These are phyloP conservation scores for Thermochaetoides dissita DNA, from an alignment of 2,329 filamentous ascomycete species.

Conservation along the genomic window DNA sequence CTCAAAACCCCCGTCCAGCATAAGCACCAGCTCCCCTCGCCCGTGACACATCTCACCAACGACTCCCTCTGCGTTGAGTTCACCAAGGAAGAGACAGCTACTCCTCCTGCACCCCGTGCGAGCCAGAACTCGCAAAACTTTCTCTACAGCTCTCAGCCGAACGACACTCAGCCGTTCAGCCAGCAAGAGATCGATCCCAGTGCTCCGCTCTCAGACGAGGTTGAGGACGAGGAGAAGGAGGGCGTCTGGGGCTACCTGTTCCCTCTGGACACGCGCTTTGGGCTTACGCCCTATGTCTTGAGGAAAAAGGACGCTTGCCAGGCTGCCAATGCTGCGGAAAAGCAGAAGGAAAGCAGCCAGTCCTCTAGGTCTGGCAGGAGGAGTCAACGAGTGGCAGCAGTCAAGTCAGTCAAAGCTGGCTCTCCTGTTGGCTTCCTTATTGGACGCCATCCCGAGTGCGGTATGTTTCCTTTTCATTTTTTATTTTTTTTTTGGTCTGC, in stretches of 20 bases:
- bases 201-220: constrained; percentile 60
- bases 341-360: constrained; percentile 9
- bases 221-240: constrained; percentile 68
- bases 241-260: constrained; percentile 94
- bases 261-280: constrained; percentile 59
- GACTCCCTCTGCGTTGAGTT: constrained; percentile 44
- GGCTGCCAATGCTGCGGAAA: constrained; percentile 32
- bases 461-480: no score
- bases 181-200: constrained; percentile 62
- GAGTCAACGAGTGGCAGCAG: constrained; percentile 32
- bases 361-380: constrained; percentile 25
- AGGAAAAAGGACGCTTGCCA: constrained; percentile 61
- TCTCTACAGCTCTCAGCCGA: constrained; percentile 38
- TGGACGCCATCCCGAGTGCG: constrained; percentile 85
- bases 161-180: constrained; percentile 65
- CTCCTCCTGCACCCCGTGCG: constrained; percentile 48
- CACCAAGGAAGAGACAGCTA: constrained; percentile 57
- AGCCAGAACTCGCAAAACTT: constrained; percentile 38
- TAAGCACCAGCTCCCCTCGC: constrained; percentile 64
- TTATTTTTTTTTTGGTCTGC: no score
- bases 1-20: constrained; percentile 43
- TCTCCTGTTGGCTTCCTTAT: constrained; percentile 70
- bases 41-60: constrained; percentile 48
- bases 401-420: constrained; percentile 46
- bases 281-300: constrained; percentile 54